phyloP scores from a whole-genome alignment of 345 rosid species.

The Populus alba region DNA sequence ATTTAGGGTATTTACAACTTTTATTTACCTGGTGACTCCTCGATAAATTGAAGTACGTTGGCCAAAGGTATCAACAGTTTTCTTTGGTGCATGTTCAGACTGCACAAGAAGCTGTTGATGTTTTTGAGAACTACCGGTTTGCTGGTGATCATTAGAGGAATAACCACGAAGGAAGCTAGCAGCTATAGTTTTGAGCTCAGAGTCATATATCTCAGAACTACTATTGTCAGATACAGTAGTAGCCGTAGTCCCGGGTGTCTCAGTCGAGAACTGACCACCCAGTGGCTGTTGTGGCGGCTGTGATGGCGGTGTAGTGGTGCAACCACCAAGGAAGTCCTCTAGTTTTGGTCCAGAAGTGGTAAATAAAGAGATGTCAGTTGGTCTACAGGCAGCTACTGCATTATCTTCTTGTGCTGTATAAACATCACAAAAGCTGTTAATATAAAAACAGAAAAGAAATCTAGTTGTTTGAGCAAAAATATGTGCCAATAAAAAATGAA shows the following conservation, averaged over 20 bases:
- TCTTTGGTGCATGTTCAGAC: slow-evolving; percentile 42
- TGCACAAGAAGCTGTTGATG: slow-evolving; percentile 22
- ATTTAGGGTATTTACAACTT: neutral
- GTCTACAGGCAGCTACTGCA: slow-evolving; percentile 22
- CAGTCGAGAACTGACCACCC: slow-evolving; percentile 27
- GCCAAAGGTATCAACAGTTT: slow-evolving; percentile 66
- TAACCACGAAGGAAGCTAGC: slow-evolving; percentile 70
- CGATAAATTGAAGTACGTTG: slow-evolving; percentile 89
- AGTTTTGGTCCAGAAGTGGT: slow-evolving; percentile 55
- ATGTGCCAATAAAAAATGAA: neutral
- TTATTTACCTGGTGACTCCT: slow-evolving; percentile 74
- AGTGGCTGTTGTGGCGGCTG: slow-evolving; percentile 23
- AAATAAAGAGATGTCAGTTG: slow-evolving; percentile 49
- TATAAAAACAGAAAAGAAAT: neutral
- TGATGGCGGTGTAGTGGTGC: slow-evolving; percentile 9
- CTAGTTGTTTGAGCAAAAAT: neutral
- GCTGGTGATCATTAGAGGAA: slow-evolving; percentile 27
- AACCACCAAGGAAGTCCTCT: slow-evolving; percentile 68
- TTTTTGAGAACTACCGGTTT: slow-evolving; percentile 12
- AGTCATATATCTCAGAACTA: slow-evolving; percentile 45
- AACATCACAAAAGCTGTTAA: slow-evolving; percentile 11
- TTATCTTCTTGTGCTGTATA: slow-evolving; percentile 29
- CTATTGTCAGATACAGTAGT: slow-evolving; percentile 12
- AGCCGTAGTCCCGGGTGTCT: slow-evolving; percentile 31
- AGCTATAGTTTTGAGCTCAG: slow-evolving; percentile 74